Evolutionary conservation across 306 rosid genomes (phyloP), one percentile per base, ranked within the genome.

Genomic region (Lathyrus sativus): DNA sequence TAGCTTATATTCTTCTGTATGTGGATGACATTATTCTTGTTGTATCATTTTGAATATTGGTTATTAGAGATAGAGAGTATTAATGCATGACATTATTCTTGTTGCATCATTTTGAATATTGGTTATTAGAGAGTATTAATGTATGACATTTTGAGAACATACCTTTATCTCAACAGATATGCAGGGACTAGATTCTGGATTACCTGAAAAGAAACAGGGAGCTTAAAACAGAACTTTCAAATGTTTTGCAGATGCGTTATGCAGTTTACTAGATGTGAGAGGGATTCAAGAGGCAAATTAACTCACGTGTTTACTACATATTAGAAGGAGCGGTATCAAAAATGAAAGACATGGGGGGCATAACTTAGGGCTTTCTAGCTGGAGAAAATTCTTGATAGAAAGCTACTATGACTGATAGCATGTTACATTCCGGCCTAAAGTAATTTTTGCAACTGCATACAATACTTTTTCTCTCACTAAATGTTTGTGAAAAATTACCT

Each of bases 131-230:
- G 42, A 72, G 35, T 5, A 11, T 35, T 51, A 62, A 19, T 33
- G 51, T 42, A 56, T 61, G 60, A 22, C 19, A 44, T 2, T 14
- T 14, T 41, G 61, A 53, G 18, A 63, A 56, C 58, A 39, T 55
- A 88, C 97, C 99, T 95, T 95, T 79, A 95, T 88, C 88, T 95
- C 99, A 38, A 95, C 82, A 76, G 90, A 87, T 79, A 95, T 76
- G 83, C 91, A 85, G 31, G 85, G 78, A 55, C 65, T 79, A n/a
- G 76, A 85, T 68, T 68, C 86, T 11, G 22, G 77, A 66, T 71
- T 60, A 78, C 83, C 98, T 90, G 85, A 79, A 85, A 76, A 42
- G 58, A 63, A 84, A 65, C 73, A 55, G 37, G 14, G 42, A 65
- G 61, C 46, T 53, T 60, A 67, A 18, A 31, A 61, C 64, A 56